Evolutionary conservation across 805 yeast species (phyloP).

Genomic region (Kockiozyma suomiensis): DNA sequence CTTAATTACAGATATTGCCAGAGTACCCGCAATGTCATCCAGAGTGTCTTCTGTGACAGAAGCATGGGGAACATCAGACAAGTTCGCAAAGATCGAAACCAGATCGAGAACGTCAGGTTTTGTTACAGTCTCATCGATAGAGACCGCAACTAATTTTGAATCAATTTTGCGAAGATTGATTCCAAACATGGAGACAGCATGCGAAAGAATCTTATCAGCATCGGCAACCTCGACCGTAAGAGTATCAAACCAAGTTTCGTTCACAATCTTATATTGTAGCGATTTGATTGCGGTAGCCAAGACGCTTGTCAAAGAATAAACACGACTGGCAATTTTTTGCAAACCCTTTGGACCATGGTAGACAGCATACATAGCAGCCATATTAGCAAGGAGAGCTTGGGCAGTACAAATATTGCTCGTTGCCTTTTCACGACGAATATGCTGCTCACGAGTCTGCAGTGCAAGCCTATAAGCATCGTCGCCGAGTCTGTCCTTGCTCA

Average conservation of each 20-base stretch:
- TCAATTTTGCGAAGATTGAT: slow-evolving; percentile 77
- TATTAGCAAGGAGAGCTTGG: slow-evolving; percentile 93
- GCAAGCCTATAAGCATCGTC: slow-evolving; percentile 89
- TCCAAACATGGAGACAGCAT: slow-evolving; percentile 62
- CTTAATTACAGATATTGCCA: slow-evolving; percentile 49
- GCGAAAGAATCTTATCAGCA: slow-evolving; percentile 58
- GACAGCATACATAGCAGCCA: slow-evolving; percentile 93
- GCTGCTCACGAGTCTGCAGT: slow-evolving; percentile 97
- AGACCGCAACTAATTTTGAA: slow-evolving; percentile 64
- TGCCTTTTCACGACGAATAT: slow-evolving; percentile 95
- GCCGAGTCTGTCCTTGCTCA: slow-evolving; percentile 88
- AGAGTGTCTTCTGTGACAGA: slow-evolving; percentile 15
- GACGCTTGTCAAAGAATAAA: slow-evolving; percentile 70
- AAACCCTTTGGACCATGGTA: slow-evolving; percentile 94
- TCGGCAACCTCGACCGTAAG: slow-evolving; percentile 58
- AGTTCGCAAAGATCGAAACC: slow-evolving; percentile 59
- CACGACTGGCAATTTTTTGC: slow-evolving; percentile 71
- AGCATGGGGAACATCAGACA: slow-evolving; percentile 1
- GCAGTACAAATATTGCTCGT: slow-evolving; percentile 98
- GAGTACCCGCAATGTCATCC: slow-evolving; percentile 25
- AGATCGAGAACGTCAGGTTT: slow-evolving; percentile 61
- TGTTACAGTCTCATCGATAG: slow-evolving; percentile 87
- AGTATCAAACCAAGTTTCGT: slow-evolving; percentile 82
- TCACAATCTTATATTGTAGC: slow-evolving; percentile 55
- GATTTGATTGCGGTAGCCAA: slow-evolving; percentile 61